phyloP scores from a whole-genome alignment of 2,329 filamentous ascomycete genomes.

The Ophiostoma ulmi region DNA sequence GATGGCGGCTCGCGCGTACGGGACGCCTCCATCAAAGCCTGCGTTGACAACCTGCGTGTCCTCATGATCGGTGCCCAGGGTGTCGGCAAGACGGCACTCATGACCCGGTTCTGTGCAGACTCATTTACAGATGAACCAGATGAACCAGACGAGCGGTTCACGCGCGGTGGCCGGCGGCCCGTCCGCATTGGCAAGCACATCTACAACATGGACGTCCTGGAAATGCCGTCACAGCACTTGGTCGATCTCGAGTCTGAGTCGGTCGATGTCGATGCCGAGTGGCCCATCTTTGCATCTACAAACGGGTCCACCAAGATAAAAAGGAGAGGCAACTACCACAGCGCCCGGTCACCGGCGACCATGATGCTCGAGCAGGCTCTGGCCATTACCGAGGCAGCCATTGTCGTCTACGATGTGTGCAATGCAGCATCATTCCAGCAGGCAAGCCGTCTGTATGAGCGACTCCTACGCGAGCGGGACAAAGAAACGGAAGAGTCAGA shows the following conservation, averaged over 20 bases:
- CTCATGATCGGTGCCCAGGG: background rate
- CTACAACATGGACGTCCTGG: background rate
- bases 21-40: background rate
- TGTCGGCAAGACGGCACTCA: background rate
- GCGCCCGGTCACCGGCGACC: background rate
- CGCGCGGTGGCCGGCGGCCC: background rate
- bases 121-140: background rate
- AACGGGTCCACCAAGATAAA: background rate
- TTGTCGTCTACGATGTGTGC: background rate
- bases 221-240: background rate
- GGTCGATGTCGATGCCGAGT: background rate
- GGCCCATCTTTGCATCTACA: background rate
- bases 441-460: background rate
- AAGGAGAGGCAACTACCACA: background rate
- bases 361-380: constrained; percentile 3
- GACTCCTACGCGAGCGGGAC: background rate
- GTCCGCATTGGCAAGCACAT: background rate
- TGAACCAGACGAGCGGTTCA: background rate
- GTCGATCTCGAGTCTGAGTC: background rate
- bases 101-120: background rate
- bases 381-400: background rate
- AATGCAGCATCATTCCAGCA: background rate
- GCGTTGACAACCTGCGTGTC: background rate
- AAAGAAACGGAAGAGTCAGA: background rate
- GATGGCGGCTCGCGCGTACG: background rate